Evolutionary conservation across 2,329 filamentous ascomycete genomes (phyloP).

Genomic region (Aureobasidium melanogenum): DNA sequence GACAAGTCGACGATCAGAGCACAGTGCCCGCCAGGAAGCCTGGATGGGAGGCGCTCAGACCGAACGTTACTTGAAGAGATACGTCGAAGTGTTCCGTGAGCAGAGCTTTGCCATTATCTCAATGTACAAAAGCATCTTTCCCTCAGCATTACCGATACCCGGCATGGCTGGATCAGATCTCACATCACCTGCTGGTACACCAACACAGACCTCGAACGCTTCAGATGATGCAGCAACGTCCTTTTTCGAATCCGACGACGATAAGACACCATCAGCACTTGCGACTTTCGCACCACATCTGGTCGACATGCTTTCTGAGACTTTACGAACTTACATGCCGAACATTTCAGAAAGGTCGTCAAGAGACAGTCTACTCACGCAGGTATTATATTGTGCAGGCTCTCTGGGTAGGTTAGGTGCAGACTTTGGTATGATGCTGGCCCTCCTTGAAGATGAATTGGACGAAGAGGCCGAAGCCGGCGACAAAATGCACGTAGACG

Average conservation of each 20-base stretch:
- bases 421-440: conserved; percentile 85
- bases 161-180: conserved; percentile 16
- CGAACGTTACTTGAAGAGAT: conserved; percentile 86
- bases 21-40: conserved; percentile 22
- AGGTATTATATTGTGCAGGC: conserved; percentile 86
- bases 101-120: conserved; percentile 94
- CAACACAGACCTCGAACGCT: background rate
- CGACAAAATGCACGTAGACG: conserved; percentile 63
- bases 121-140: conserved; percentile 87
- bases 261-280: conserved; percentile 55
- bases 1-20: conserved; percentile 37
- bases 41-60: conserved; percentile 76
- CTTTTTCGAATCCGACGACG: conserved; percentile 5
- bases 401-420: conserved; percentile 83
- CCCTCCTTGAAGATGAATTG: conserved; percentile 45
- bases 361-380: conserved; percentile 79
- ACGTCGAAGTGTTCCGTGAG: conserved; percentile 94
- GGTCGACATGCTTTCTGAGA: conserved; percentile 70
- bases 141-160: conserved; percentile 43
- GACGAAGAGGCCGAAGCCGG: conserved; percentile 37
- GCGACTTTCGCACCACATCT: conserved; percentile 79
- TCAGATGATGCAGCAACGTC: background rate
- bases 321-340: conserved; percentile 66
- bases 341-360: conserved; percentile 71
- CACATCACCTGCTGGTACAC: background rate